These are phyloP conservation scores for Arachis monticola DNA, from an alignment of 331 rosid species.

Conservation along the genomic window DNA sequence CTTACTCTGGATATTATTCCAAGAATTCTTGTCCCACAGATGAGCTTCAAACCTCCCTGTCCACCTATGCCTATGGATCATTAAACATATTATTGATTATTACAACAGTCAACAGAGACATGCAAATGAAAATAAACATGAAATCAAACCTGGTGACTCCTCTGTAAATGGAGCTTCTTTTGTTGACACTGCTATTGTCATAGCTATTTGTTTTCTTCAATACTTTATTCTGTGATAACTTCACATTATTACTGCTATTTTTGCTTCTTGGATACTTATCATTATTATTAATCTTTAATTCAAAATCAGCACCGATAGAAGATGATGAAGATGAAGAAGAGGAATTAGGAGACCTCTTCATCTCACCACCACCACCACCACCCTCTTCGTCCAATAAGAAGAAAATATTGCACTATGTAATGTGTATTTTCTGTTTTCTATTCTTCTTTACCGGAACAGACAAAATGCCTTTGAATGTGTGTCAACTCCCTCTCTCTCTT, in stretches of 20 bases:
- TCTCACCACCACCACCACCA: slow-evolving; percentile 22
- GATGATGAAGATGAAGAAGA: slow-evolving; percentile 67
- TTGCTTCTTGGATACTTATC: slow-evolving; percentile 44
- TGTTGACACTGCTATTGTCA: not conserved
- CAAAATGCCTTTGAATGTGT: slow-evolving; percentile 25
- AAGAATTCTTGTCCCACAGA: slow-evolving; percentile 89
- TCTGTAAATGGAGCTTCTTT: slow-evolving; percentile 92
- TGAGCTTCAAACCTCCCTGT: slow-evolving; percentile 98
- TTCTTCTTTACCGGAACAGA: slow-evolving; percentile 3
- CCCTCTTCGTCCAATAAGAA: not conserved
- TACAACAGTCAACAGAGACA: slow-evolving; percentile 30
- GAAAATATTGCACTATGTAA: not conserved
- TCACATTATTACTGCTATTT: slow-evolving; percentile 27
- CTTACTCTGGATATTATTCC: slow-evolving; percentile 87
- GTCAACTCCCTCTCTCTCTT: slow-evolving; percentile 8
- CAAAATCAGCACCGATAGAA: slow-evolving; percentile 38
- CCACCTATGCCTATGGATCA: slow-evolving; percentile 82
- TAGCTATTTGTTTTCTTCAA: slow-evolving; percentile 7
- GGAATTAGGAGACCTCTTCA: slow-evolving; percentile 63
- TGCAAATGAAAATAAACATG: slow-evolving; percentile 52
- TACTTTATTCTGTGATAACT: slow-evolving; percentile 38
- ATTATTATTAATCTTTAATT: slow-evolving; percentile 33
- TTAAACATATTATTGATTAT: not conserved
- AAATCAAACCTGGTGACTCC: slow-evolving; percentile 84
- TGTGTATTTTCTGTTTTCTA: not conserved